Evolutionary conservation across 2,329 filamentous ascomycete species (phyloP).

Genomic region (Sphaerostilbella broomeana): DNA sequence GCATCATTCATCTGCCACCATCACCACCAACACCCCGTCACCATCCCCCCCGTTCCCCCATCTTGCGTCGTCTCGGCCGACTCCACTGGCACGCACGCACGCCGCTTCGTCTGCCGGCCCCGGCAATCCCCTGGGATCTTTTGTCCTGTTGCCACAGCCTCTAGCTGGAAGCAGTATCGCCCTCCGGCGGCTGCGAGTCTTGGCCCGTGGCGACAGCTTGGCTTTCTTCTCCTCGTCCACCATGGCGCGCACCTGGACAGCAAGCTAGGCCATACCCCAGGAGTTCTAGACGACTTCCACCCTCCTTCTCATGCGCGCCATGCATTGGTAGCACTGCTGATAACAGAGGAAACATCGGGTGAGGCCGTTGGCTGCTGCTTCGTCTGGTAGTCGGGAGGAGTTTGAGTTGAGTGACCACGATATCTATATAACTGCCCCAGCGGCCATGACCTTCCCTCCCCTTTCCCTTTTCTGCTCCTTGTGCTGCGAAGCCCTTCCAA

Average conservation of each 20-base stretch:
- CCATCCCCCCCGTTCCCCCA: not conserved
- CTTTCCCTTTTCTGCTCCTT: constrained; percentile 2
- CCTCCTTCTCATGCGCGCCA: no score
- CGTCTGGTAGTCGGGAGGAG: no score
- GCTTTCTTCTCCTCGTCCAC: not conserved
- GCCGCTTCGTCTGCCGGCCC: constrained; percentile 5
- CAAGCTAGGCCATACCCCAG: no score
- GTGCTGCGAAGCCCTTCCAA: constrained; percentile 11
- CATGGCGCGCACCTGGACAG: no score
- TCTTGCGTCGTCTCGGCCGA: constrained; percentile 4
- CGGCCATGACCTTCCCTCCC: not conserved
- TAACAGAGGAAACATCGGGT: no score
- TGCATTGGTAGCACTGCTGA: no score
- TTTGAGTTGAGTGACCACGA: no score
- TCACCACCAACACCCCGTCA: not conserved
- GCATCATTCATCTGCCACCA: not conserved
- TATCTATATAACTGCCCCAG: constrained; percentile 9
- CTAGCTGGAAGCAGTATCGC: constrained; percentile 17
- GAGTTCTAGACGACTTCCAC: no score
- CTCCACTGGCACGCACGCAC: constrained; percentile 2
- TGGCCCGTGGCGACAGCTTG: constrained; percentile 13
- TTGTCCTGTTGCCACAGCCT: constrained; percentile 16
- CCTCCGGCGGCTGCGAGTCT: constrained; percentile 18
- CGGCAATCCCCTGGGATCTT: constrained; percentile 17
- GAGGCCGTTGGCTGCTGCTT: no score